Base-by-base conservation (phyloP, 2,329 filamentous ascomycete genomes). In the Paracorniculantispora psalliotae region DNA sequence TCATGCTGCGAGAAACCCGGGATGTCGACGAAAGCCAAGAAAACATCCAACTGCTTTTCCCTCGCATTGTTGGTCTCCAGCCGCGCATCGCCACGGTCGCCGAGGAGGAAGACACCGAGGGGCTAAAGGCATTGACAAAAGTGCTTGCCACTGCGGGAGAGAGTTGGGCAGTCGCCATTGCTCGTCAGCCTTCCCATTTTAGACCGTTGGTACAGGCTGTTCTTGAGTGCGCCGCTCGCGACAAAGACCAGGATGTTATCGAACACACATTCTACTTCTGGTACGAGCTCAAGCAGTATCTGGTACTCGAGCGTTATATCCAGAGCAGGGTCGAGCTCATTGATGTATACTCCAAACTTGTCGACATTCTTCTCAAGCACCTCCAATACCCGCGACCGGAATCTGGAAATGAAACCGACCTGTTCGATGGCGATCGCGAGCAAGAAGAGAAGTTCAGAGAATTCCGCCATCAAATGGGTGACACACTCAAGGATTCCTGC, bases 201-300 rank as follows among this genome's bases (percentile, higher is more conserved):
- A 84, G 90, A 41, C 85, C 85, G 12, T 80, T 99, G 5, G 93
- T 99, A 12, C 92, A 97, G 67, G 86, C 89, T 7, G 86, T 99
- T 17, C 81, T 97, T n/a, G 92, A 97, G 75, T 96, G 92, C 69
- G 92, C 91, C 61, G 85, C 89, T 12, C 84, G 89, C 65, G 94
- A 99, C 72, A 87, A 86, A 70, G 93, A 97, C 57, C 86, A 89
- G 62, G 94, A 99, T 65, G 91, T 92, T 4, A 92, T 99, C 63
- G 90, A 91, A 57, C 86, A 94, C 67, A 99, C 96, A 0, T 99
- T 99, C 75, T 86, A 86, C 65, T 97, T 99, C 77, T 99, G 94
- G 94, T 97, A 96, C 71, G 94, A 99, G 70, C 82, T 99, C 49
- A 99, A 99, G 79, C 92, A 97, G 72, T 97, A 96, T 71, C 81